Conservation (phyloP, 352 stramenopile species). For the Globisporangium irregulare region DNA sequence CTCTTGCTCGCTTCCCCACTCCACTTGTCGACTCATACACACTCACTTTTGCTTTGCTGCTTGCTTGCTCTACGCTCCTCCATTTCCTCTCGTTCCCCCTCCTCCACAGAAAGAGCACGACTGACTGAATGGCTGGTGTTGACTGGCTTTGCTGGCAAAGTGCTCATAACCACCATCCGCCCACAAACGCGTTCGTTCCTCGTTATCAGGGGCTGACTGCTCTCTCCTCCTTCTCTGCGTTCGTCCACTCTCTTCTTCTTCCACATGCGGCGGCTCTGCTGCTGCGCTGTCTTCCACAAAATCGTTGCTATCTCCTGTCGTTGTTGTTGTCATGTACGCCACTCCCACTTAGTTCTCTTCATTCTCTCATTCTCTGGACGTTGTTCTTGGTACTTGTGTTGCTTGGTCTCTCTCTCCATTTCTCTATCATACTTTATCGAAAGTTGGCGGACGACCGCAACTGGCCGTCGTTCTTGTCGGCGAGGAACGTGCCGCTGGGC, state of each 20-base stretch:
- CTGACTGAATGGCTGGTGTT: neutral
- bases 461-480: constrained; percentile 44
- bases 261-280: neutral
- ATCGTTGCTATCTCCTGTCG: neutral
- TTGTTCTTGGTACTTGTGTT: constrained; percentile 1
- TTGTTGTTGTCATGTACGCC: constrained; percentile 1
- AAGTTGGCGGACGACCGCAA: constrained; percentile 55
- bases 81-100: neutral
- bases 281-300: neutral
- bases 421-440: constrained; percentile 19
- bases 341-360: neutral
- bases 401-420: constrained; percentile 3
- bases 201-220: neutral
- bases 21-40: constrained; percentile 3
- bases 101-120: neutral
- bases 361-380: neutral
- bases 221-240: neutral
- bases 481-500: constrained; percentile 62
- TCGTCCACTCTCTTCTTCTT: neutral
- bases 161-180: neutral
- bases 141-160: neutral
- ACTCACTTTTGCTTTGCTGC: neutral
- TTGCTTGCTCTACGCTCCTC: neutral
- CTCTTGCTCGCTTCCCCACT: neutral
- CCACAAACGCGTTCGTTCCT: neutral